Evolutionary conservation across 768 basidiomycete species (phyloP), one percentile per base, ranked within the genome.

Genomic region (Terana coerulea): DNA sequence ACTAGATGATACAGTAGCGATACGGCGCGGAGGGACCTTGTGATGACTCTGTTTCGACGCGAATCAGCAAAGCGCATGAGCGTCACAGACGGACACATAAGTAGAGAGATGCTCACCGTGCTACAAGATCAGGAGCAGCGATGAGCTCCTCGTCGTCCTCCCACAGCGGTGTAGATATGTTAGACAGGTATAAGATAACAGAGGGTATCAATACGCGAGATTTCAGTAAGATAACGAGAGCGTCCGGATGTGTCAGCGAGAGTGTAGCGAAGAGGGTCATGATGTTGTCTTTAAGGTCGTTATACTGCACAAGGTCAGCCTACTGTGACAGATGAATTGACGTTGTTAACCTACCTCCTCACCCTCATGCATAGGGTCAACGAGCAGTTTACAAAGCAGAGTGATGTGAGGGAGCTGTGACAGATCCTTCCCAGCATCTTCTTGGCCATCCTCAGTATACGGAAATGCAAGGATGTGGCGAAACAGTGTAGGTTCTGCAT

Each of bases 1-100:
- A 88, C 72, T 6, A 91, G 70, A 56, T 83, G 73, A 59, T 91
- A 78, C 8, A 91, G 68, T 22, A 91, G 68, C 49, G 79, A 71
- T 10, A 81, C 66, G 0, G 81, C 69, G 49, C 82, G 81, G 40
- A 74, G 75, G 37, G 84, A 65, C 5, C 71, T 71, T 17, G 69
- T 70, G 47, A 86, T 70, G 3, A 72, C 65, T 33, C 88, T 91
- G 58, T 6, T 21, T 46, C 51, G 10, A 28, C 19, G 47, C 7
- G 9, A 10, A 24, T 45, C 1, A 43, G 34, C 35, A 45, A 17
- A n/a, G n/a, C n/a, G n/a, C n/a, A n/a, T n/a, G n/a, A n/a, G n/a
- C n/a, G n/a, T 21, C 29, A 21, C 5, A 6, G 30, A 5, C n/a
- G n/a, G n/a, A 34, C 24, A 8, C 9, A 45, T 15, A 43, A 14